A percentile compares a stretch with the other conserved stretches of the same genome.
Evolutionary conservation across 2,329 filamentous ascomycete species (phyloP).

Genomic region (Coleophoma crateriformis): DNA sequence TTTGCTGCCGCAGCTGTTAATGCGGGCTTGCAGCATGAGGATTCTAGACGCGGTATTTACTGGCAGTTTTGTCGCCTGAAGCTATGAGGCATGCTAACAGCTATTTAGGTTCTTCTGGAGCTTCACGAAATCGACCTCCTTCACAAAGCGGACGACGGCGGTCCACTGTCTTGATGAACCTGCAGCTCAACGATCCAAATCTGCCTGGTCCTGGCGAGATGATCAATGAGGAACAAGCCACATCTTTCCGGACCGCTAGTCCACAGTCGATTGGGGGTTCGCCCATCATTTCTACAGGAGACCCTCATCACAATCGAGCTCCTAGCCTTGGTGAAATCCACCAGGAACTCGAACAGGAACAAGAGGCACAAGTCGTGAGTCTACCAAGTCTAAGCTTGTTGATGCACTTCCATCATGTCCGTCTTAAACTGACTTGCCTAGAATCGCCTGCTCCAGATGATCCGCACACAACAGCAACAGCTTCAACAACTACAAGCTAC

Average conservation of each 20-base stretch:
- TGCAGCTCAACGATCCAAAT: constrained; percentile 66
- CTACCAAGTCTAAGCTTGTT: background rate
- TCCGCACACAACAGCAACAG: constrained; percentile 69
- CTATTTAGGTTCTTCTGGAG: constrained; percentile 33
- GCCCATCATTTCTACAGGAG: constrained; percentile 33
- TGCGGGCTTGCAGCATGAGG: constrained; percentile 64
- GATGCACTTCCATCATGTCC: background rate
- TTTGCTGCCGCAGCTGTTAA: constrained; percentile 75
- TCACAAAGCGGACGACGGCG: constrained; percentile 52
- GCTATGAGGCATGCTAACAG: background rate
- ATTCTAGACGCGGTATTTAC: constrained; percentile 45
- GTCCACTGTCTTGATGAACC: constrained; percentile 66
- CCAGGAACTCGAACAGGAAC: constrained; percentile 73
- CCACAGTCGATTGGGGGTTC: constrained; percentile 43
- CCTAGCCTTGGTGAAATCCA: constrained; percentile 73
- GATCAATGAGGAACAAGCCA: constrained; percentile 39
- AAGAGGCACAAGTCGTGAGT: constrained; percentile 70
- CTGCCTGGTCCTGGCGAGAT: constrained; percentile 66
- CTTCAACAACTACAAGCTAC: constrained; percentile 52
- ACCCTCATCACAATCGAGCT: constrained; percentile 59
- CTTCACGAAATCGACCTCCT: constrained; percentile 38
- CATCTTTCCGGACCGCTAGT: constrained; percentile 31
- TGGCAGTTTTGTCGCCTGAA: background rate
- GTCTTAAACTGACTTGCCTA: constrained; percentile 22
- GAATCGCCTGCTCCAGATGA: constrained; percentile 74